phyloP scores from a whole-genome alignment of 805 yeast species.

The Schwanniomyces polymorphus region DNA sequence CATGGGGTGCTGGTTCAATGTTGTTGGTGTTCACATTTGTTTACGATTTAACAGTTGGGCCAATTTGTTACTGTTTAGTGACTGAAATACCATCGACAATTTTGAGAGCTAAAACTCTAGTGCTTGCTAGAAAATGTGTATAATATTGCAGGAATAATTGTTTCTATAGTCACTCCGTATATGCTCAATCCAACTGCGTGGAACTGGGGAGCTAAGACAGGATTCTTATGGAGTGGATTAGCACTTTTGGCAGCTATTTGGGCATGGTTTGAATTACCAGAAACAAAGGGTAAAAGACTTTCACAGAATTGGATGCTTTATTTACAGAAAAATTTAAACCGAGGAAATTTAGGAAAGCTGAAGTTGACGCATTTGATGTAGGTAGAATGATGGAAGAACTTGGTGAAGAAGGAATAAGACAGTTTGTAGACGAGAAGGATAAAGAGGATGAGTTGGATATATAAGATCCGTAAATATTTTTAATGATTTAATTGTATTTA shows the following conservation, averaged over 20 bases:
- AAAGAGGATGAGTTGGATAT: too few species aligned
- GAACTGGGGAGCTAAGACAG: slow-evolving; percentile 51
- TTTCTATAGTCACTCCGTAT: slow-evolving; percentile 44
- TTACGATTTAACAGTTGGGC: slow-evolving; percentile 30
- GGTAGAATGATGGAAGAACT: slow-evolving; percentile 28
- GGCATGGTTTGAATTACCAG: slow-evolving; percentile 29
- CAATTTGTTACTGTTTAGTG: slow-evolving; percentile 34
- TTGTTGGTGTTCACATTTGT: slow-evolving; percentile 16
- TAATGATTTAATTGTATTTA: too few species aligned
- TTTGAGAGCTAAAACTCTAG: slow-evolving; percentile 41
- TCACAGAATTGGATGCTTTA: slow-evolving; percentile 34
- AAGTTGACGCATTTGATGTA: slow-evolving; percentile 32
- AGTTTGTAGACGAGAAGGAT: slow-evolving; percentile 13
- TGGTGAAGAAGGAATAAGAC: slow-evolving; percentile 24
- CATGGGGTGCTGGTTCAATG: slow-evolving; percentile 15
- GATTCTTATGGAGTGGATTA: slow-evolving; percentile 45
- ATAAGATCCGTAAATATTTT: too few species aligned
- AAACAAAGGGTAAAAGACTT: slow-evolving; percentile 40
- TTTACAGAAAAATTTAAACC: slow-evolving; percentile 22
- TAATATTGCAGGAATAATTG: slow-evolving; percentile 30
- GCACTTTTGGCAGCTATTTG: slow-evolving; percentile 17
- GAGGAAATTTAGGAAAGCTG: slow-evolving; percentile 20
- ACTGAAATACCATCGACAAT: slow-evolving; percentile 42
- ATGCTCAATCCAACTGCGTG: slow-evolving; percentile 49
- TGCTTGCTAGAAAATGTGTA: slow-evolving; percentile 30